Evolutionary conservation across 345 rosid species (phyloP).

Genomic region (Jatropha curcas): DNA sequence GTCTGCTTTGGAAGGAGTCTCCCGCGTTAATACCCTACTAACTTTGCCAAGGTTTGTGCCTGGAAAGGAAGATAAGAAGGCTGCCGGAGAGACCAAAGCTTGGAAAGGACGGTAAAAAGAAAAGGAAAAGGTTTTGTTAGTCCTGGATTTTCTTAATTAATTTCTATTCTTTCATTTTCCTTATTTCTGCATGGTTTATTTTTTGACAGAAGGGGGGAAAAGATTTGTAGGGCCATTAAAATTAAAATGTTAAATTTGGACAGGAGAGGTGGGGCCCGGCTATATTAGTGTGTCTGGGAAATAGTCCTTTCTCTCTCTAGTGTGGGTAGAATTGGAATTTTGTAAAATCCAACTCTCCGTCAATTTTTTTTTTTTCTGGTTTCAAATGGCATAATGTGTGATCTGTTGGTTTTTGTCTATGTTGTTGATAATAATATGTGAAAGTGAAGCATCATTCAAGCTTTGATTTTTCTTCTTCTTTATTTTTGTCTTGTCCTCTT

Average conservation of each 20-base stretch:
- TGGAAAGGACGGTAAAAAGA: constrained; percentile 29
- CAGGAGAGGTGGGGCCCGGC: constrained; percentile 59
- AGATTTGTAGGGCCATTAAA: constrained; percentile 28
- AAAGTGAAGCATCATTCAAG: constrained; percentile 21
- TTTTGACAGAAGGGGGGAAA: constrained; percentile 23
- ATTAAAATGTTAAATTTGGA: constrained; percentile 36
- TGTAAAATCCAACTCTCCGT: constrained; percentile 42
- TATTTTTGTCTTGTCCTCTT: background rate
- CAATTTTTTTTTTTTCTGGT: background rate
- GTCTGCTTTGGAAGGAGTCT: constrained; percentile 96
- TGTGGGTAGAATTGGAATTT: constrained; percentile 49
- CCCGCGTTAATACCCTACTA: constrained; percentile 82
- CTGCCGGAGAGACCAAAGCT: constrained; percentile 21
- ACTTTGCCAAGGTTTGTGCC: constrained; percentile 80
- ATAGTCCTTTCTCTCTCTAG: constrained; percentile 39
- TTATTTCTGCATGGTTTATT: constrained; percentile 24
- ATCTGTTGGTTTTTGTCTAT: constrained; percentile 12
- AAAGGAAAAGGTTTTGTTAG: constrained; percentile 8
- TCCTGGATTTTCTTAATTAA: constrained; percentile 11
- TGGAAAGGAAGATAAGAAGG: constrained; percentile 45
- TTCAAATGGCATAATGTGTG: constrained; percentile 12
- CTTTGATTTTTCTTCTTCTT: background rate
- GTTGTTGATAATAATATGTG: constrained; percentile 28
- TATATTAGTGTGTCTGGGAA: constrained; percentile 67
- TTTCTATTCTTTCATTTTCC: constrained; percentile 15